phyloP scores from a whole-genome alignment of 768 basidiomycete genomes.

The Auricularia auricula-judae region DNA sequence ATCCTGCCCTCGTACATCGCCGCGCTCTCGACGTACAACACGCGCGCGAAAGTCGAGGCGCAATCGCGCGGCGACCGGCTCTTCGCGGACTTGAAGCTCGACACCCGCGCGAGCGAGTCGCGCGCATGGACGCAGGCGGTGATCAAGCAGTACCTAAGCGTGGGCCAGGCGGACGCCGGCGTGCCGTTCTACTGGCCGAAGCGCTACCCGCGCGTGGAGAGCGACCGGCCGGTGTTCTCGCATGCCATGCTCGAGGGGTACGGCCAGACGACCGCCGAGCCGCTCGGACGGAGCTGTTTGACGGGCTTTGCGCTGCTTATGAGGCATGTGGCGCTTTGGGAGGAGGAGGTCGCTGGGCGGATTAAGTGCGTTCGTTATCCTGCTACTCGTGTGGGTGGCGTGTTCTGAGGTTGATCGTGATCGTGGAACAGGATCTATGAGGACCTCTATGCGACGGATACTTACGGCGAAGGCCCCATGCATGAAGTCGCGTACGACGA shows the following conservation, averaged over 20 bases:
- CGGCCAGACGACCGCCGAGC: conserved; percentile 2
- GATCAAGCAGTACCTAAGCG: neutral
- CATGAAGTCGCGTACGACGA: conserved; percentile 3
- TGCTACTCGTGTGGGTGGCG: neutral
- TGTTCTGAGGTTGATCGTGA: neutral
- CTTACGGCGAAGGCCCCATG: neutral
- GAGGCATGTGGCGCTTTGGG: conserved; percentile 11
- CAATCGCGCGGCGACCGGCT: neutral
- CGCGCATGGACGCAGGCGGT: neutral
- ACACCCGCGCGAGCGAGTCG: neutral
- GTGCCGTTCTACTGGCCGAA: neutral
- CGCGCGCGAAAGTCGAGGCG: neutral
- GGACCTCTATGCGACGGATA: conserved; percentile 1
- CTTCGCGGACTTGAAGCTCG: neutral
- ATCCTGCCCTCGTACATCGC: conserved; percentile 8
- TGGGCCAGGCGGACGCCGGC: neutral
- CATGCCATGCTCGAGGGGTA: conserved; percentile 6
- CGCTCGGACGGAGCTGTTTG: conserved; percentile 5
- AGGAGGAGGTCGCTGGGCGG: conserved; percentile 1
- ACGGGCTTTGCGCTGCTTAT: conserved; percentile 7
- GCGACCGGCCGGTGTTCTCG: neutral
- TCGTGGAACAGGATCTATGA: neutral
- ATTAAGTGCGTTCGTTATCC: neutral
- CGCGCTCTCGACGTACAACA: conserved; percentile 1
- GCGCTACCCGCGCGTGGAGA: neutral